These are phyloP conservation scores for Cladophialophora chaetospira DNA, from an alignment of 2,329 filamentous ascomycete species.

Conservation along the genomic window DNA sequence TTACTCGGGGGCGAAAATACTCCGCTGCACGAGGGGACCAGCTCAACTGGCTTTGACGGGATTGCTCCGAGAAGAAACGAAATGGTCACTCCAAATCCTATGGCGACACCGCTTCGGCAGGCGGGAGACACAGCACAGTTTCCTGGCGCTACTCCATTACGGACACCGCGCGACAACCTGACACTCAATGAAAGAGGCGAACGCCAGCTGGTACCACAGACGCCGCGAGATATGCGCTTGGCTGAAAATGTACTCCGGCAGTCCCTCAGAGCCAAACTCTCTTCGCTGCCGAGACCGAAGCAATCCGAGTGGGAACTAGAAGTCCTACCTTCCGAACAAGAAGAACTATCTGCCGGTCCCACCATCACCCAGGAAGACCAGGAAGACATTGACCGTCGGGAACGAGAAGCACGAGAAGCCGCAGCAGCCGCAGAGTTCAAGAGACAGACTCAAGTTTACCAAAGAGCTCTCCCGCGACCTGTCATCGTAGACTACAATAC, in stretches of 20 bases:
- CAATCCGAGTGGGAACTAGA: conserved; percentile 94
- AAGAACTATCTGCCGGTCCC: conserved; percentile 59
- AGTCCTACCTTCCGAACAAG: conserved; percentile 73
- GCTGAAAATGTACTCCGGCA: conserved; percentile 69
- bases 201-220: conserved; percentile 69
- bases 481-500: conserved; percentile 68
- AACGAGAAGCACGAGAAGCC: conserved; percentile 64
- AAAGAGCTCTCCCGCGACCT: conserved; percentile 78
- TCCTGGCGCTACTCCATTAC: conserved; percentile 78
- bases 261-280: conserved; percentile 65
- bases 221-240: conserved; percentile 73
- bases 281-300: conserved; percentile 85
- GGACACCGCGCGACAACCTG: conserved; percentile 85
- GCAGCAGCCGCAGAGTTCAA: conserved; percentile 70
- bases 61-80: conserved; percentile 77
- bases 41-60: conserved; percentile 85
- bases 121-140: conserved; percentile 63
- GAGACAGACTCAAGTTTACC: conserved; percentile 87
- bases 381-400: conserved; percentile 74
- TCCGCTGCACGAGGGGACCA: conserved; percentile 75
- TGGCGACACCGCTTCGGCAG: conserved; percentile 82
- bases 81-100: conserved; percentile 88
- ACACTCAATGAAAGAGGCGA: conserved; percentile 73
- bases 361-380: conserved; percentile 55
- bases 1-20: conserved; percentile 93